Conservation (phyloP, 129 eudicot species). For the Dittrichia graveolens region DNA sequence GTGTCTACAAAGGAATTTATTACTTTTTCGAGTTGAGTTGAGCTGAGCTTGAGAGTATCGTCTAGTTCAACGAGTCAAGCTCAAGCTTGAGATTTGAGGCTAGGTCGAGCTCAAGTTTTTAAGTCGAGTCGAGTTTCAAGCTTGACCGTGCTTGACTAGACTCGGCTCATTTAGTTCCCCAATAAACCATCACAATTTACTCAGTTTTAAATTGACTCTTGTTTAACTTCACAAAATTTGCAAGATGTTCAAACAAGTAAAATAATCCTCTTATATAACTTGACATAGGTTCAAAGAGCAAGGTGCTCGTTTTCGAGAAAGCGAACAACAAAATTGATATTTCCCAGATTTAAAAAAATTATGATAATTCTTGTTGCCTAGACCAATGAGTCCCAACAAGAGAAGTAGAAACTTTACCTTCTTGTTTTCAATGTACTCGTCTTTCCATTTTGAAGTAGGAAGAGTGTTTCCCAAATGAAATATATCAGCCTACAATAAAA, state of each 20-base stretch:
- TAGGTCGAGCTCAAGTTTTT: too few species aligned
- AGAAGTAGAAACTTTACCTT: conserved; percentile 55
- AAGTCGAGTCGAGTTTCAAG: too few species aligned
- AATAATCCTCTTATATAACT: background rate
- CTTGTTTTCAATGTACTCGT: conserved; percentile 67
- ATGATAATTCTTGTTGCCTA: background rate
- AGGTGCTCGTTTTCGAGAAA: conserved; percentile 2
- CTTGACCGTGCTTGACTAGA: too few species aligned
- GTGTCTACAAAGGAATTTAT: too few species aligned
- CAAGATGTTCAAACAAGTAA: conserved; percentile 14
- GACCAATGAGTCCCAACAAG: background rate
- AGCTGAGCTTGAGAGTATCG: too few species aligned
- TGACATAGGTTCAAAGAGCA: background rate
- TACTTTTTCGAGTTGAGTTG: too few species aligned
- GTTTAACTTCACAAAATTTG: conserved; percentile 6
- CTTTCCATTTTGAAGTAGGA: conserved; percentile 77
- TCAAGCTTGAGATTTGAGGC: too few species aligned
- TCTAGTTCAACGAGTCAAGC: too few species aligned
- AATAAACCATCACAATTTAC: background rate
- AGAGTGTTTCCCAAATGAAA: conserved; percentile 69
- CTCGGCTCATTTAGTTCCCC: too few species aligned
- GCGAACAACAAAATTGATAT: background rate
- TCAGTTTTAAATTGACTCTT: background rate
- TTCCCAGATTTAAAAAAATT: background rate
- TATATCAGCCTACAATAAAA: conserved; percentile 69